phyloP scores from a whole-genome alignment of 495 filamentous ascomycete genomes.

The Neurospora sublineolata region DNA sequence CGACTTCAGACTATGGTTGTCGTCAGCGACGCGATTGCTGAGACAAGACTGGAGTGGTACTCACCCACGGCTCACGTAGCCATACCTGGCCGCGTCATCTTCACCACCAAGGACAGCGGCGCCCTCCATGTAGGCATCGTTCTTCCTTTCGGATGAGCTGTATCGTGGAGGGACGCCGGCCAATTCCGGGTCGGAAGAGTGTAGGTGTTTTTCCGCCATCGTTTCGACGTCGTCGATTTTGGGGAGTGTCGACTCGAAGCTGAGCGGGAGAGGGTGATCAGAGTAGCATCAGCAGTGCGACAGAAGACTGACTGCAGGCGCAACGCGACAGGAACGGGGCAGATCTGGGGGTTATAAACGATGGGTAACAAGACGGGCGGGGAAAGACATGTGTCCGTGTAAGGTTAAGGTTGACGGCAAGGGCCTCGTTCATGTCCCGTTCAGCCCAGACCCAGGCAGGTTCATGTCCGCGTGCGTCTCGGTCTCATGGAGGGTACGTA shows the following conservation, averaged over 20 bases:
- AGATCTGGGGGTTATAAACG: not conserved
- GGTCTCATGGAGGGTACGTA: not conserved
- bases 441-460: not conserved
- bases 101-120: slow-evolving; percentile 1
- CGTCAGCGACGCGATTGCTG: not conserved
- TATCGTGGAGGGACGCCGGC: not conserved
- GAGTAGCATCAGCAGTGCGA: not conserved
- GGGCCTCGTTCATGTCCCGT: not conserved
- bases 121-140: not conserved
- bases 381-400: not conserved
- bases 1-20: slow-evolving; percentile 12
- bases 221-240: not conserved
- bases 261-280: not conserved
- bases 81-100: slow-evolving; percentile 1
- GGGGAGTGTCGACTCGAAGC: not conserved
- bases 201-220: not conserved
- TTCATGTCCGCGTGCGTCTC: not conserved
- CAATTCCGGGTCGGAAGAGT: not conserved
- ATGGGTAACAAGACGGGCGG: not conserved
- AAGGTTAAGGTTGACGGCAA: not conserved
- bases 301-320: not conserved
- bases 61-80: slow-evolving; percentile 6
- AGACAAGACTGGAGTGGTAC: not conserved
- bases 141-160: slow-evolving; percentile 1
- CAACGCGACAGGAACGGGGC: not conserved